Conservation (phyloP, 2,329 filamentous ascomycete genomes). For the Lasiodiplodia sp. region DNA sequence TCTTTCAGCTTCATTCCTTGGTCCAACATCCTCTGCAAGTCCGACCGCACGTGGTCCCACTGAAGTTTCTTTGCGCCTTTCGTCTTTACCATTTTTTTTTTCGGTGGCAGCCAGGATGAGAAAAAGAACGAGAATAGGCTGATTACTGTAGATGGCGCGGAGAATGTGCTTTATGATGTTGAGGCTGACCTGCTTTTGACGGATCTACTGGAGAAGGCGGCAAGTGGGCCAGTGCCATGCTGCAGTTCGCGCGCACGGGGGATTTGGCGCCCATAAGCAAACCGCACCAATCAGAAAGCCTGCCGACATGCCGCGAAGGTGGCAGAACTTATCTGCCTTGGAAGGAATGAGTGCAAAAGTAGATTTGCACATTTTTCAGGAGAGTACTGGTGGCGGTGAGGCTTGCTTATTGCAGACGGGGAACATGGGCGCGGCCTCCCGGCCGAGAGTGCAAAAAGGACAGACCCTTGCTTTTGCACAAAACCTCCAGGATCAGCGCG, state of each 20-base stretch:
- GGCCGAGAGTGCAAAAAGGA: neutral
- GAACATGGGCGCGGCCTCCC: too few species aligned
- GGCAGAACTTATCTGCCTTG: neutral
- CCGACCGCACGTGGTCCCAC: neutral
- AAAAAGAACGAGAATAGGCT: neutral
- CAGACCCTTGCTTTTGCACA: neutral
- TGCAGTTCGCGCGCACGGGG: neutral
- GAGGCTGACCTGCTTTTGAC: neutral
- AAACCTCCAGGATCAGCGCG: neutral
- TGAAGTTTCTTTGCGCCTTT: neutral
- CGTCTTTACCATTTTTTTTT: slow-evolving; percentile 1
- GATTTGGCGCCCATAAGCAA: neutral
- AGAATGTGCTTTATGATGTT: neutral
- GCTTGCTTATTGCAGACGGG: neutral
- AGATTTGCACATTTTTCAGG: neutral
- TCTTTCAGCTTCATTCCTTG: neutral
- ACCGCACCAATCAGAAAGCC: neutral
- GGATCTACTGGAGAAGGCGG: neutral
- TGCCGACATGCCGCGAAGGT: neutral
- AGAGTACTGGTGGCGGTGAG: neutral
- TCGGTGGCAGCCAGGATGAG: neutral
- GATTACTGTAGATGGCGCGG: neutral
- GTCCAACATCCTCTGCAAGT: neutral
- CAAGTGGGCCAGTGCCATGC: neutral
- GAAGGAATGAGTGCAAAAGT: neutral